Evolutionary conservation across 192 early-diverging fungal species (phyloP).

Genomic region (Backusella psychrophila): DNA sequence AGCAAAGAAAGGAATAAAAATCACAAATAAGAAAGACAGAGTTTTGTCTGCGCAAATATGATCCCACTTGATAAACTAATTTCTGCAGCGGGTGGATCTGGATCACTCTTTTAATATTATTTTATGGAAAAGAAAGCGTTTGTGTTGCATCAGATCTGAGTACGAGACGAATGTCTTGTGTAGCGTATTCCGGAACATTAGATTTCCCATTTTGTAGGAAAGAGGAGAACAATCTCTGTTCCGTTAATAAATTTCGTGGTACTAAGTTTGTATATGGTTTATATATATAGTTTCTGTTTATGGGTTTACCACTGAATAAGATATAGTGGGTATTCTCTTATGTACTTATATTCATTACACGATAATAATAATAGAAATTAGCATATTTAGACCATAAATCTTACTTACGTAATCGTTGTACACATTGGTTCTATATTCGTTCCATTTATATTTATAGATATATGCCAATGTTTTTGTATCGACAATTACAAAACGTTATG

Average conservation of each 20-base stretch:
- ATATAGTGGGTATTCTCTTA: too few species aligned
- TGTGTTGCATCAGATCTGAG: background rate
- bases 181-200: background rate
- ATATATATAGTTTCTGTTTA: background rate
- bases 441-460: background rate
- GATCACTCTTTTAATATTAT: background rate
- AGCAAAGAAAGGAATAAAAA: background rate
- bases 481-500: too few species aligned
- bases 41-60: background rate
- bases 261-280: too few species aligned
- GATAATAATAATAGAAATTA: too few species aligned
- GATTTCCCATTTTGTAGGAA: background rate
- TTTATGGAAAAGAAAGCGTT: background rate
- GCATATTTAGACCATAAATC: background rate
- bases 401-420: background rate
- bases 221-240: background rate
- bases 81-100: background rate
- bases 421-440: background rate
- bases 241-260: too few species aligned
- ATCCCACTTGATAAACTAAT: background rate
- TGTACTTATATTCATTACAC: too few species aligned
- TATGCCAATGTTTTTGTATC: background rate
- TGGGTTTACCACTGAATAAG: background rate
- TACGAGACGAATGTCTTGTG: background rate
- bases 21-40: background rate